Base-by-base conservation (phyloP, 1,284 basidiomycete genomes). In the Flammula alnicola region DNA sequence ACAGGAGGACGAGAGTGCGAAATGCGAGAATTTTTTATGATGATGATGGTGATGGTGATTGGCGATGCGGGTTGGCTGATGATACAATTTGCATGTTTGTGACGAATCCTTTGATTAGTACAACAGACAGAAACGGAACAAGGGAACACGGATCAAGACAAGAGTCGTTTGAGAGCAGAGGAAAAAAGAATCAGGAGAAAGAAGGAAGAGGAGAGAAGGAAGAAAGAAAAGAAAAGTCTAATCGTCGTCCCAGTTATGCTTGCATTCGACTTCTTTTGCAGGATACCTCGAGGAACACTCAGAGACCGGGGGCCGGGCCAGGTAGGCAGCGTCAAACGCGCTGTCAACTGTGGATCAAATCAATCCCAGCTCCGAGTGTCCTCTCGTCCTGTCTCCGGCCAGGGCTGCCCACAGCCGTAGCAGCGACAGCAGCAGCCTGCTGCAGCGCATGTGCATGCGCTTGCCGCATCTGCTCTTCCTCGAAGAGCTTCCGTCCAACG, bases 401-500 rank as follows among this genome's bases (percentile, higher is more conserved):
- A 44, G 39, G 22, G 23, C 48, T 37, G 27, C 48, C 55, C 19
- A 51, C 48, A 39, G 49, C 54, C 16, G 54, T 41, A 26, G 57
- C 50, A 51, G 52, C 62, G 58, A 37, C 57, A 30, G 47, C 59
- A 37, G 52, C 49, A 16, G 50, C 47, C 19, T 47, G 29, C 44
- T 54, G 52, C 20, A 50, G 42, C 19, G 59, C 60, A 31, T 59
- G 61, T n/a, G 19, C 27, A 19, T 42, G 26, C 25, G 14, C 14
- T 1, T 67, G 66, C 32, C 72, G 67, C 65, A 75, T 65, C 53
- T 83, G 81, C 61, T 88, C 84, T 57, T 84, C 85, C 57, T 88
- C 85, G 59, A 89, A 88, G 51, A 89, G 67, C 62, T 81, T 83
- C 49, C 87, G 66, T 26, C 85, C 86, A 29, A 86, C 72, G 57